A percentile compares a stretch with the other conserved stretches of the same genome.
These are phyloP conservation scores for Rhizophagus sp. DNA, from an alignment of 192 early-diverging fungal species.

Conservation along the genomic window DNA sequence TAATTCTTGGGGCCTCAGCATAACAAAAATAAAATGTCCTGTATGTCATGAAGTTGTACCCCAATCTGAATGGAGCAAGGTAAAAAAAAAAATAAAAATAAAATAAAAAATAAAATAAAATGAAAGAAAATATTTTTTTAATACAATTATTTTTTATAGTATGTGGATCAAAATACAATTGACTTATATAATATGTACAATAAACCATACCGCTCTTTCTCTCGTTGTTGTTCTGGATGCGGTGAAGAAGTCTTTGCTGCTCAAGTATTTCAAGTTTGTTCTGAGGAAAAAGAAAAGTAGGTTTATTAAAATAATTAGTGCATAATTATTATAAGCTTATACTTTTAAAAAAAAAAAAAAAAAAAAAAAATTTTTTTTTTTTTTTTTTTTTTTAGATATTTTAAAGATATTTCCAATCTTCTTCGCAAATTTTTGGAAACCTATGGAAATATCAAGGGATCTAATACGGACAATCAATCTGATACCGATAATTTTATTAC, in stretches of 20 bases:
- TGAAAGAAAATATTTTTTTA: background rate
- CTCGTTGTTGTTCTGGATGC: slow-evolving; percentile 51
- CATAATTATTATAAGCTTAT: background rate
- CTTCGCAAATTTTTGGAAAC: slow-evolving; percentile 19
- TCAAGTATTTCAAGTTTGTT: slow-evolving; percentile 29
- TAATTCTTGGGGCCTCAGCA: slow-evolving; percentile 58
- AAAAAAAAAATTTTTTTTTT: no score
- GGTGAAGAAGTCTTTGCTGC: slow-evolving; percentile 48
- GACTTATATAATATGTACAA: slow-evolving; percentile 54
- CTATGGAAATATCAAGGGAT: background rate
- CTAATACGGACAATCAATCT: background rate
- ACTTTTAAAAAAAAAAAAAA: background rate
- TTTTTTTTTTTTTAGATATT: slow-evolving; percentile 22
- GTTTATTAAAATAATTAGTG: background rate
- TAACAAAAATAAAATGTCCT: slow-evolving; percentile 60
- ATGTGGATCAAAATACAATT: slow-evolving; percentile 45
- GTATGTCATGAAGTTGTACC: slow-evolving; percentile 54
- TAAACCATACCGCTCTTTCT: slow-evolving; percentile 54
- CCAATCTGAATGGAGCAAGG: slow-evolving; percentile 54
- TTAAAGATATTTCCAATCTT: slow-evolving; percentile 26
- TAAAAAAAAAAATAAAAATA: slow-evolving; percentile 18
- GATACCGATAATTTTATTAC: slow-evolving; percentile 4
- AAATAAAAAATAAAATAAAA: background rate
- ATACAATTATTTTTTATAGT: slow-evolving; percentile 30
- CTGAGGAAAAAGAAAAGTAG: slow-evolving; percentile 26